phyloP scores from a whole-genome alignment of 1,139 yeast genomes.

The Blastobotrys raffinosifermentans region DNA sequence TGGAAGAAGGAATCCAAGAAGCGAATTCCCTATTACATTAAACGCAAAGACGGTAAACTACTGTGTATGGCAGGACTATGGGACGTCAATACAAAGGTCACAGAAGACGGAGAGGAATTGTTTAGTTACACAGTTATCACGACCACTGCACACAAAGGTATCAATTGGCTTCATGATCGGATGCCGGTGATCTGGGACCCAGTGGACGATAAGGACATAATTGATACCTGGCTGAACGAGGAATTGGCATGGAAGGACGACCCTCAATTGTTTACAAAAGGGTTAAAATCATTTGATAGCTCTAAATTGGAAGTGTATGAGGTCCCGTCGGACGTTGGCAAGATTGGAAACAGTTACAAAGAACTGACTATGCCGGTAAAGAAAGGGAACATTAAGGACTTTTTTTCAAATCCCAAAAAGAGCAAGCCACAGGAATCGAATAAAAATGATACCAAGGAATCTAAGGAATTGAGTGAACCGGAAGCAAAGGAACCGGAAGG shows the following conservation, averaged over 20 bases:
- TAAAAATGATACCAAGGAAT: no score
- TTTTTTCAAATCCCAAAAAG: conserved; percentile 18
- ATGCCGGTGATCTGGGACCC: conserved; percentile 71
- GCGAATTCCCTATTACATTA: conserved; percentile 61
- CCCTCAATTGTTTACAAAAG: conserved; percentile 9
- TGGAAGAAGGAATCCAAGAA: conserved; percentile 45
- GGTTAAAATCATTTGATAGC: conserved; percentile 15
- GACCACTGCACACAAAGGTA: conserved; percentile 53
- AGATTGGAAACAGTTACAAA: conserved; percentile 45
- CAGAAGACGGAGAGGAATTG: conserved; percentile 23
- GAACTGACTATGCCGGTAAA: conserved; percentile 41
- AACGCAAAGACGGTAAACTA: conserved; percentile 45
- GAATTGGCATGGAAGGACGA: conserved; percentile 37
- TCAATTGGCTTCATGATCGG: conserved; percentile 67
- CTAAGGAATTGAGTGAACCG: no score
- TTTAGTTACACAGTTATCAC: conserved; percentile 70
- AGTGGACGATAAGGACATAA: conserved; percentile 37
- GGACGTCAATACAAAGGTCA: conserved; percentile 33
- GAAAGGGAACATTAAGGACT: conserved; percentile 1
- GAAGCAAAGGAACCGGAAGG: background rate
- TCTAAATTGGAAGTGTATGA: conserved; percentile 43
- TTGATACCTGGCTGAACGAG: conserved; percentile 61
- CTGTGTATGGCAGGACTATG: conserved; percentile 70
- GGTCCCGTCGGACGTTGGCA: conserved; percentile 64
- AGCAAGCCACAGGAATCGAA: conserved; percentile 6